phyloP scores from a whole-genome alignment of 352 stramenopile species.

The Pythium sp. region DNA sequence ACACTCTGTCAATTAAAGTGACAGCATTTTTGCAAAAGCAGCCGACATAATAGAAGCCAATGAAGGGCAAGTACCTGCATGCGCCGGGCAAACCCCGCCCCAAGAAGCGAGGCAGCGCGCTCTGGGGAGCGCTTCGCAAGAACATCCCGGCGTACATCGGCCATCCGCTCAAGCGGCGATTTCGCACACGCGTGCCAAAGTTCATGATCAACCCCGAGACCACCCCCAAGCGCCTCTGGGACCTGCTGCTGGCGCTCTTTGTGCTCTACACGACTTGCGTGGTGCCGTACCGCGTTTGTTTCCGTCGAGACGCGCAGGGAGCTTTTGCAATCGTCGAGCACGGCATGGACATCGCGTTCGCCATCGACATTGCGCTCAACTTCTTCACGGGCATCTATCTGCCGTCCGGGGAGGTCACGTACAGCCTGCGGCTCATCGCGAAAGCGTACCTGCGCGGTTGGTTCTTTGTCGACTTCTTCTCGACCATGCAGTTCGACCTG shows the following conservation, averaged over 20 bases:
- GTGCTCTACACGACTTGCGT: conserved; percentile 77
- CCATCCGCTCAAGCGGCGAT: conserved; percentile 27
- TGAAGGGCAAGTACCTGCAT: conserved; percentile 3
- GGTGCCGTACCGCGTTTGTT: conserved; percentile 79
- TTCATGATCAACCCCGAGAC: conserved; percentile 70
- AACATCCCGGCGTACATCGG: conserved; percentile 51
- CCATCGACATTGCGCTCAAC: conserved; percentile 74
- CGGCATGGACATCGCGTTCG: conserved; percentile 70
- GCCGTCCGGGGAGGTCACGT: conserved; percentile 58
- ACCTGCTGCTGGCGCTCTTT: conserved; percentile 54
- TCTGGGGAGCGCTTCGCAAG: conserved; percentile 55
- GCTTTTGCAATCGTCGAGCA: conserved; percentile 46
- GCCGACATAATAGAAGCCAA: not conserved
- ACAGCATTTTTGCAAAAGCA: not conserved
- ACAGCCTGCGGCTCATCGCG: conserved; percentile 44
- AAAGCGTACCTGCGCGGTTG: conserved; percentile 69
- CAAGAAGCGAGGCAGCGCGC: conserved; percentile 33
- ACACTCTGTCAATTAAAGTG: not conserved
- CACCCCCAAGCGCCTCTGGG: conserved; percentile 57
- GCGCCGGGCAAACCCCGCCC: not conserved
- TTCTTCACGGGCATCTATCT: conserved; percentile 76
- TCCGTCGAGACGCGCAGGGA: conserved; percentile 54
- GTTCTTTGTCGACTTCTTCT: conserved; percentile 84
- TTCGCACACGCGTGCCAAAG: conserved; percentile 27
- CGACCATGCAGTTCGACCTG: conserved; percentile 80